Conservation (phyloP, 2,329 filamentous ascomycete genomes). For the Curvularia lunata region DNA sequence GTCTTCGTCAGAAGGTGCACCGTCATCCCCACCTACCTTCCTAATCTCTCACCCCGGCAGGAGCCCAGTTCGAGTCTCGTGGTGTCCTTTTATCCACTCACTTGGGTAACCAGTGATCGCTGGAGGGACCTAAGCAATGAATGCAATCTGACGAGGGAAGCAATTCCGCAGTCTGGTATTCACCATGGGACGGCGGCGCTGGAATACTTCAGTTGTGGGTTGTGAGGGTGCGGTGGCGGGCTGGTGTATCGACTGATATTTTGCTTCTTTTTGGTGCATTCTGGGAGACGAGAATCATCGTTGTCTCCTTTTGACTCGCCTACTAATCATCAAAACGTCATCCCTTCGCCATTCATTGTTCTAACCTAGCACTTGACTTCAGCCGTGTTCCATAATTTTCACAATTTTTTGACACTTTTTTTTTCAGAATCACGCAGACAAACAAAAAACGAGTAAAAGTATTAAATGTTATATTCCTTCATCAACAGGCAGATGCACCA, state of each 20-base stretch:
- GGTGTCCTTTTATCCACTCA: slow-evolving; percentile 49
- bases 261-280: slow-evolving; percentile 17
- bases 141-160: slow-evolving; percentile 51
- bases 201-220: slow-evolving; percentile 49
- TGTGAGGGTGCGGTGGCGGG: slow-evolving; percentile 42
- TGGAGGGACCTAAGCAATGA: slow-evolving; percentile 53
- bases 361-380: neutral
- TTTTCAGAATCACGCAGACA: neutral
- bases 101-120: slow-evolving; percentile 50
- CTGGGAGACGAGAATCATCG: too few relatives aligned
- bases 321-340: neutral
- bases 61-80: slow-evolving; percentile 53
- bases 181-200: slow-evolving; percentile 52
- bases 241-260: slow-evolving; percentile 48
- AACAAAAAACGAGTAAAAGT: slow-evolving; percentile 5
- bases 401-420: neutral
- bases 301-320: too few relatives aligned
- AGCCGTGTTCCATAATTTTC: neutral
- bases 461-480: slow-evolving; percentile 22
- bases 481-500: slow-evolving; percentile 9
- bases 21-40: slow-evolving; percentile 42
- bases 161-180: slow-evolving; percentile 52
- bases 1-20: slow-evolving; percentile 45
- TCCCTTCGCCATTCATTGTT: neutral
- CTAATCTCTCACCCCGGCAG: slow-evolving; percentile 39